Evolutionary conservation across 805 yeast species (phyloP), one percentile per base, ranked within the genome.

Genomic region (Zygosaccharomyces siamensis): DNA sequence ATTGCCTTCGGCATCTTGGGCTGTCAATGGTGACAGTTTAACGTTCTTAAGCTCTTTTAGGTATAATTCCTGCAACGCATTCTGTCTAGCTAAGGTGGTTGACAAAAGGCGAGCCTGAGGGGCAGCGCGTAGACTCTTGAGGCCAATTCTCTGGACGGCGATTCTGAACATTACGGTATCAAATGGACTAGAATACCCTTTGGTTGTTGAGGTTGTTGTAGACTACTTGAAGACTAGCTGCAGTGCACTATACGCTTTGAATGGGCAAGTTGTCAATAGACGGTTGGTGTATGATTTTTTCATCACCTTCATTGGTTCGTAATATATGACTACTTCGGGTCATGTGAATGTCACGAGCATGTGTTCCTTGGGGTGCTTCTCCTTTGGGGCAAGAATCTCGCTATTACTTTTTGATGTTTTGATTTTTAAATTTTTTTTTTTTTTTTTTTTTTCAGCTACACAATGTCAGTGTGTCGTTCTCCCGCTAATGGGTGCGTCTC

Each of bases 41-140:
- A 87, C 90, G 54, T 81, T 80, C 75, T 84, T 87, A 72, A 93
- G 76, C 72, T 90, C 96, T 69, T 79, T 81, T 66, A 92, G 72
- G 76, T 90, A 89, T 60, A 89, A 79, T 59, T 89, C 96, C 69
- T 86, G 78, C 66, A 89, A 71, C 67, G 84, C 75, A 78, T 89
- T 72, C 54, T 57, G 60, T 61, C 70, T 69, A 40, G 62, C 65
- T 51, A 66, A 61, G 26, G 62, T 55, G 43, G 47, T 28, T n/a
- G 47, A 46, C 35, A 51, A 33, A 18, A 47, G 54, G 45, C 54
- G 54, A 18, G 45, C 49, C 21, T 39, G 43, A 6, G 49, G 30
- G 16, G 21, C 20, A 33, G 44, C 44, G 21, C 44, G 33, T 24
- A 41, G 14, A 11, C 35, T 41, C 36, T 41, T 30, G 7, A 41